Evolutionary conservation across 148 eudicot genomes (phyloP).

Genomic region (Dysphania ambrosioides): DNA sequence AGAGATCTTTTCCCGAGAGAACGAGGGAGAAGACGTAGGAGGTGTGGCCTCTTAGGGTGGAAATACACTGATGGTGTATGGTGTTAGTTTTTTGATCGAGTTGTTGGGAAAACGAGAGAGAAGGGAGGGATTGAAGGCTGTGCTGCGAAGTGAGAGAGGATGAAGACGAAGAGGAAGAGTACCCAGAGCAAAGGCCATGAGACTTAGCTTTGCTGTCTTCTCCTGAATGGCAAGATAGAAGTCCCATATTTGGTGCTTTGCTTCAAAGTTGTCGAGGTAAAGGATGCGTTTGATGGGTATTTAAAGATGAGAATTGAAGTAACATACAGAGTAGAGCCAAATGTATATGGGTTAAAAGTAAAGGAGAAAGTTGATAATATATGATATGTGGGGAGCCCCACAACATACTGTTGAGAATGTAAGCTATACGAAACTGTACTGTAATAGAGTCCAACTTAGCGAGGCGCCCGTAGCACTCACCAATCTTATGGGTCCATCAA

Average conservation of each 20-base stretch:
- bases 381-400: constrained; percentile 8
- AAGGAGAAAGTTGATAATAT: not conserved
- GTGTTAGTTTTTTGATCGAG: constrained; percentile 19
- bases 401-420: constrained; percentile 22
- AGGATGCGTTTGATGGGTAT: constrained; percentile 20
- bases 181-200: constrained; percentile 29
- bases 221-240: constrained; percentile 34
- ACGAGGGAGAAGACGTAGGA: constrained; percentile 49
- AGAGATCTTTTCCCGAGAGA: constrained; percentile 47
- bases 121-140: constrained; percentile 62
- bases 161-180: constrained; percentile 38
- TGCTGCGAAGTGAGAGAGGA: constrained; percentile 41
- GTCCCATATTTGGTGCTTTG: constrained; percentile 30
- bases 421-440: constrained; percentile 21
- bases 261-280: constrained; percentile 7
- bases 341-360: constrained; percentile 6
- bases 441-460: constrained; percentile 23
- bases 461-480: constrained; percentile 19
- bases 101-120: constrained; percentile 39
- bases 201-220: constrained; percentile 30
- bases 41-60: constrained; percentile 57
- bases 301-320: constrained; percentile 20
- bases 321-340: not conserved
- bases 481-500: constrained; percentile 25
- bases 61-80: constrained; percentile 35